Evolutionary conservation across 345 rosid genomes (phyloP).

Genomic region (Hirschfeldia incana): DNA sequence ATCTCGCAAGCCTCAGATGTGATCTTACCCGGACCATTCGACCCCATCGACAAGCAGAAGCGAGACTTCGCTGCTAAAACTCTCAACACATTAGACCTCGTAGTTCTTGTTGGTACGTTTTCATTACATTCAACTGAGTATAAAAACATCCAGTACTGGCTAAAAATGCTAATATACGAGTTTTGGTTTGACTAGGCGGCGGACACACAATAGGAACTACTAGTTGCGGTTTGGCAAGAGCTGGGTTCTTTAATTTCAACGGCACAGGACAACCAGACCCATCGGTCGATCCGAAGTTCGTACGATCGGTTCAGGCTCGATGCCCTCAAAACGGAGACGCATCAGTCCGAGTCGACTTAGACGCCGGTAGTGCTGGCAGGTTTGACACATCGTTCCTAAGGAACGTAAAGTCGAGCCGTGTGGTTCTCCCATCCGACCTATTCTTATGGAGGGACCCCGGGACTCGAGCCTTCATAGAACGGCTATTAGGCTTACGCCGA

Average conservation of each 20-base stretch:
- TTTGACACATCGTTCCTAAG: slow-evolving; percentile 47
- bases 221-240: slow-evolving; percentile 41
- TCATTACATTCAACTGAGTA: not conserved
- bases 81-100: slow-evolving; percentile 50
- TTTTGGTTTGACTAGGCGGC: slow-evolving; percentile 40
- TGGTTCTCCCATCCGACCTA: slow-evolving; percentile 45
- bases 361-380: slow-evolving; percentile 35
- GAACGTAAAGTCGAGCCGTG: slow-evolving; percentile 46
- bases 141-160: not conserved
- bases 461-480: slow-evolving; percentile 34
- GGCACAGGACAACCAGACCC: slow-evolving; percentile 41
- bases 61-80: slow-evolving; percentile 38
- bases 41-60: slow-evolving; percentile 40
- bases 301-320: slow-evolving; percentile 24
- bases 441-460: slow-evolving; percentile 41
- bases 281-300: slow-evolving; percentile 34
- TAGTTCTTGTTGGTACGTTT: slow-evolving; percentile 49
- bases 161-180: not conserved
- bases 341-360: slow-evolving; percentile 39
- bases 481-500: slow-evolving; percentile 32
- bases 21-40: slow-evolving; percentile 40
- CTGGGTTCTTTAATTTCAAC: slow-evolving; percentile 44
- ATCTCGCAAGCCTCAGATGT: slow-evolving; percentile 40
- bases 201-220: slow-evolving; percentile 57
- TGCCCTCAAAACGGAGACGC: slow-evolving; percentile 37